phyloP scores from a whole-genome alignment of 805 yeast genomes.

The Candida maltosa region DNA sequence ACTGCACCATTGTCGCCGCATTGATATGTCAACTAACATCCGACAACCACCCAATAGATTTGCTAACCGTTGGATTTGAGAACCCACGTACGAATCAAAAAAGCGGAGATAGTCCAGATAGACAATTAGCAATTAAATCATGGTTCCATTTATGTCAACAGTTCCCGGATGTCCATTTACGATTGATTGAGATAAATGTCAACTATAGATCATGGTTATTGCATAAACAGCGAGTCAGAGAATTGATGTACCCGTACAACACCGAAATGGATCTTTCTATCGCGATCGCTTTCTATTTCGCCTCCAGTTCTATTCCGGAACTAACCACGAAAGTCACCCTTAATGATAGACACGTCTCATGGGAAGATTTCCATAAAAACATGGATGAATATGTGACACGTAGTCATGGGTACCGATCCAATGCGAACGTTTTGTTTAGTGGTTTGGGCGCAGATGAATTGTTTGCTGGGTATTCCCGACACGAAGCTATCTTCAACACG shows the following conservation, averaged over 20 bases:
- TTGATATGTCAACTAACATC: slow-evolving; percentile 24
- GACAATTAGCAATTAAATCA: slow-evolving; percentile 68
- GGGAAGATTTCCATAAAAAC: slow-evolving; percentile 15
- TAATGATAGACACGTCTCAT: slow-evolving; percentile 12
- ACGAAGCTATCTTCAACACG: slow-evolving; percentile 49
- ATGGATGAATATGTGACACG: slow-evolving; percentile 5
- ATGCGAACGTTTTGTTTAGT: slow-evolving; percentile 71
- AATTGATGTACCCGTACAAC: slow-evolving; percentile 74
- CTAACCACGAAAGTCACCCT: slow-evolving; percentile 27
- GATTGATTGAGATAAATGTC: slow-evolving; percentile 70
- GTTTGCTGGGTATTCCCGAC: slow-evolving; percentile 93
- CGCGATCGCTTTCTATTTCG: slow-evolving; percentile 93
- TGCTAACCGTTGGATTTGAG: slow-evolving; percentile 90
- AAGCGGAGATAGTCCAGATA: slow-evolving; percentile 79
- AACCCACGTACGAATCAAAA: slow-evolving; percentile 70
- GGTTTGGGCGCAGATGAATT: slow-evolving; percentile 98
- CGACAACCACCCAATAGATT: slow-evolving; percentile 45
- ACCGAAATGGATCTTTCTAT: slow-evolving; percentile 96
- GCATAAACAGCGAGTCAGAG: slow-evolving; percentile 49
- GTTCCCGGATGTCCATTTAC: slow-evolving; percentile 37
- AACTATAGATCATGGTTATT: slow-evolving; percentile 61
- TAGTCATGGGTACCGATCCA: slow-evolving; percentile 39
- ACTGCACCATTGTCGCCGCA: slow-evolving; percentile 79
- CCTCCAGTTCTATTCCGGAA: slow-evolving; percentile 25
- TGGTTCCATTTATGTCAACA: slow-evolving; percentile 46